Evolutionary conservation across 106 monocot genomes (phyloP), one percentile per base, ranked within the genome.

Genomic region (Narthecium ossifragum): DNA sequence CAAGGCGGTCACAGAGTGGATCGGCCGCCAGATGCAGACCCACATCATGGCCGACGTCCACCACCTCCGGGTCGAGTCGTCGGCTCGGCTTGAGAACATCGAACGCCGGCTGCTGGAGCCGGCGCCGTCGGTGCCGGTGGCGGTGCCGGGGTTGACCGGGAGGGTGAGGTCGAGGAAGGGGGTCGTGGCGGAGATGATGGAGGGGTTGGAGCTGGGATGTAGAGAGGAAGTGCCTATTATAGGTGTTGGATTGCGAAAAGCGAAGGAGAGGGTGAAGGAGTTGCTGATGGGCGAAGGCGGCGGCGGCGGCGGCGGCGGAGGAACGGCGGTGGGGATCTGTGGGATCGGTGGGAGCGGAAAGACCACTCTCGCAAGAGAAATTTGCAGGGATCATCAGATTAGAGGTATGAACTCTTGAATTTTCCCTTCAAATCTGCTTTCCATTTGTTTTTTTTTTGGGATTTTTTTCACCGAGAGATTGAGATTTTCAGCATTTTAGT

Each of bases 261-360:
- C 65, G 22, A 83, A 55, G 58, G 78, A 78, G 70, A 70, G 48
- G 52, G 78, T 78, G 36, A 83, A 70, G 65, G 70, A 74, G 61
- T 63, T 78, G 74, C 39, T 83, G 36, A 57, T 83, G 61, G 47
- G 38, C 32, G 55, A 18, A 6, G 73, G 28, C 27, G 60, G 50
- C 2, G 63, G 32, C n/a, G 47, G 38, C 32, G 55, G 24, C 3
- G 73, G 28, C 27, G 60, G 50, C 2, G 63, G 32, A 50, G 61
- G 53, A 4, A 65, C 65, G 26, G 77, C 78, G 40, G 77, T 82
- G 49, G 82, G 82, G 40, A 82, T 82, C n/a, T 73, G 64, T 25
- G 82, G 82, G 32, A 77, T 82, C n/a, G 82, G 77, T 10, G 81
- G 81, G n/a, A 73, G 82, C 61, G 82, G 82, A 17, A 83, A 83